Conservation (phyloP, 129 eudicot genomes). For the Helichrysum umbraculigerum region DNA sequence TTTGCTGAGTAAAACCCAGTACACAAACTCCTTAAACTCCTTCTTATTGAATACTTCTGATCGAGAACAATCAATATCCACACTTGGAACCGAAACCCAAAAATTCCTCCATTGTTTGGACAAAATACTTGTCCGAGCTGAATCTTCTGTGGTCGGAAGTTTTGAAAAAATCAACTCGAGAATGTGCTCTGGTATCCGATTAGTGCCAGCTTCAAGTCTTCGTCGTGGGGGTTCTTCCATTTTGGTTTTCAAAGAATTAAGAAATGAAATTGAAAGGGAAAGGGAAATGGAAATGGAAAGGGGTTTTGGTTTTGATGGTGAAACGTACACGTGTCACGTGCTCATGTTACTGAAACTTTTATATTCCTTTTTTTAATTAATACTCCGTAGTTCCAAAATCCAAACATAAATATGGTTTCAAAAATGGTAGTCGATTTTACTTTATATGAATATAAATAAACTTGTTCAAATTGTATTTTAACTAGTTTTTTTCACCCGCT, state of each 20-base stretch:
- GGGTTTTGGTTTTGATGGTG: background rate
- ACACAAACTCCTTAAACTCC: background rate
- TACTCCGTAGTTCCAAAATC: no score
- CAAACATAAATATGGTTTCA: no score
- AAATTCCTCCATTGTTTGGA: background rate
- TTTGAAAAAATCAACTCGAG: background rate
- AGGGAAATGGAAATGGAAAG: background rate
- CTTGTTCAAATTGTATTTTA: no score
- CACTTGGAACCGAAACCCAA: background rate
- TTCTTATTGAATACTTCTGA: background rate
- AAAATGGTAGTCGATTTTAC: no score
- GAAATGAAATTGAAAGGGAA: no score
- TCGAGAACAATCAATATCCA: background rate
- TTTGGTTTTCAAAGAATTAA: no score
- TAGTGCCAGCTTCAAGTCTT: background rate
- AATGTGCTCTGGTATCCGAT: background rate
- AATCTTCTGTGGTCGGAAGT: background rate
- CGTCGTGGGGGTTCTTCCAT: background rate
- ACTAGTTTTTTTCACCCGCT: no score
- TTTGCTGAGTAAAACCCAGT: background rate
- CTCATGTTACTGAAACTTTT: no score
- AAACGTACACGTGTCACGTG: no score
- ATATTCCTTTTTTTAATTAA: no score
- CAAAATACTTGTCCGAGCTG: background rate
- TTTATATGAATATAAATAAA: no score